These are phyloP conservation scores for Zarea fungicola DNA, from an alignment of 2,329 filamentous ascomycete genomes.

Conservation along the genomic window DNA sequence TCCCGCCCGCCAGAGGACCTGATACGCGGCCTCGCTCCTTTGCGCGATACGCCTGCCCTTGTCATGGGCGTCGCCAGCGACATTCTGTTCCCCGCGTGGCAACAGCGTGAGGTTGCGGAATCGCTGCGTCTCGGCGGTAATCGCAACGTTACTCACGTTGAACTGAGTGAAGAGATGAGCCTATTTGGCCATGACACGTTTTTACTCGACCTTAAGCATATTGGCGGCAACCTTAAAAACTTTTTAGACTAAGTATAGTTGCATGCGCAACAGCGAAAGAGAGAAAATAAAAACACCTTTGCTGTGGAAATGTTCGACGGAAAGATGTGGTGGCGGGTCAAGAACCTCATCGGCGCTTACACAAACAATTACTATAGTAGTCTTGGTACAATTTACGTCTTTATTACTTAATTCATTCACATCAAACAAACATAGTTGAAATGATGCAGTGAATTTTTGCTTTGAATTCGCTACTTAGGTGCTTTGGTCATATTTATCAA, in stretches of 20 bases:
- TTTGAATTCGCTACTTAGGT: no score
- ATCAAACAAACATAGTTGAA: no score
- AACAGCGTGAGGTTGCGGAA: conserved; percentile 89
- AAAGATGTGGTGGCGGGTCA: no score
- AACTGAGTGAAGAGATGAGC: conserved; percentile 90
- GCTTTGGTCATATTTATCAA: no score
- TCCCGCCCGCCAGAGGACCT: conserved; percentile 70
- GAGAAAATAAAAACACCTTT: no score
- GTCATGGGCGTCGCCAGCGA: conserved; percentile 94
- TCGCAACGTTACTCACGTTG: conserved; percentile 74
- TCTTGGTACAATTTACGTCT: no score
- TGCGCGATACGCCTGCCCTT: conserved; percentile 74
- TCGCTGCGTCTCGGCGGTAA: conserved; percentile 75
- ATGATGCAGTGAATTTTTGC: no score
- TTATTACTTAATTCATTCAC: no score
- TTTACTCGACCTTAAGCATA: conserved; percentile 82
- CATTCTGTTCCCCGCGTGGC: conserved; percentile 96
- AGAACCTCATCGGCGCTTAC: no score
- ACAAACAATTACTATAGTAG: no score
- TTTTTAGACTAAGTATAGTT: conserved; percentile 59
- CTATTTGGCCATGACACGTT: conserved; percentile 97
- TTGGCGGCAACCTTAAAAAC: conserved; percentile 74
- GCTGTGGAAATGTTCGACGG: no score
- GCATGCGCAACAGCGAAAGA: background rate
- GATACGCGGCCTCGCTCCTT: conserved; percentile 63